Percentiles rank a stretch among this genome's conserved stretches.
Evolutionary conservation across 208 protist species (phyloP).

Genomic region (Trypanosoma caninum): DNA sequence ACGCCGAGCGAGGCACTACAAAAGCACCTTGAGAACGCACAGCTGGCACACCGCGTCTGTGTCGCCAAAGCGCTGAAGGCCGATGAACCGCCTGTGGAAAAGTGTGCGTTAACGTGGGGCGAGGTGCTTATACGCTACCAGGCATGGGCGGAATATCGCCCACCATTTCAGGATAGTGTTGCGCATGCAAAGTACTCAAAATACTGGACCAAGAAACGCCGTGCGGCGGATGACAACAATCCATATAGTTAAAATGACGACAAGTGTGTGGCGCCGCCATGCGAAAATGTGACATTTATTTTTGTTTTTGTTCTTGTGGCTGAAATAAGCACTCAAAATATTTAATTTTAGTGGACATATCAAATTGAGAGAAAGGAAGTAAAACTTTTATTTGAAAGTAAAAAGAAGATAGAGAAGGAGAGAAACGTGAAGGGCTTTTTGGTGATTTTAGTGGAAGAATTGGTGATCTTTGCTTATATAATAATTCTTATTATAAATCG

Average conservation of each 20-base stretch:
- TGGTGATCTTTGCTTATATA: too few relatives aligned
- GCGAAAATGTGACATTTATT: too few relatives aligned
- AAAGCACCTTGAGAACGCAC: constrained; percentile 87
- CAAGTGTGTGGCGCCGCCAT: not conserved
- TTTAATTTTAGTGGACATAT: constrained; percentile 1
- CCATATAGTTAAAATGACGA: constrained; percentile 18
- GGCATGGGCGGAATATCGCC: constrained; percentile 83
- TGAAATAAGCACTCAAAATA: not conserved
- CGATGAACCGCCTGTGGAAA: constrained; percentile 62
- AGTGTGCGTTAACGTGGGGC: constrained; percentile 88
- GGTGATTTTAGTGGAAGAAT: not conserved
- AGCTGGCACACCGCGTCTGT: constrained; percentile 84
- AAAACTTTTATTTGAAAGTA: not conserved
- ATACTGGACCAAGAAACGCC: constrained; percentile 88
- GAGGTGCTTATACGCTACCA: constrained; percentile 87
- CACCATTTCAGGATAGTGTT: constrained; percentile 71
- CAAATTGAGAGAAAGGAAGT: not conserved
- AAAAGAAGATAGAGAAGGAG: constrained; percentile 9
- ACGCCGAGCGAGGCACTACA: constrained; percentile 78
- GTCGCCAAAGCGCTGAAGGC: constrained; percentile 83
- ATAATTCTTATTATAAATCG: too few relatives aligned
- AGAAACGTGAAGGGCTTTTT: constrained; percentile 9
- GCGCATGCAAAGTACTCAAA: constrained; percentile 72
- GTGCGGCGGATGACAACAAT: constrained; percentile 48
- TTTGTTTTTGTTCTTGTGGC: not conserved